Evolutionary conservation across 164 flowering plant species (phyloP).

Genomic region (Umbellularia californica): DNA sequence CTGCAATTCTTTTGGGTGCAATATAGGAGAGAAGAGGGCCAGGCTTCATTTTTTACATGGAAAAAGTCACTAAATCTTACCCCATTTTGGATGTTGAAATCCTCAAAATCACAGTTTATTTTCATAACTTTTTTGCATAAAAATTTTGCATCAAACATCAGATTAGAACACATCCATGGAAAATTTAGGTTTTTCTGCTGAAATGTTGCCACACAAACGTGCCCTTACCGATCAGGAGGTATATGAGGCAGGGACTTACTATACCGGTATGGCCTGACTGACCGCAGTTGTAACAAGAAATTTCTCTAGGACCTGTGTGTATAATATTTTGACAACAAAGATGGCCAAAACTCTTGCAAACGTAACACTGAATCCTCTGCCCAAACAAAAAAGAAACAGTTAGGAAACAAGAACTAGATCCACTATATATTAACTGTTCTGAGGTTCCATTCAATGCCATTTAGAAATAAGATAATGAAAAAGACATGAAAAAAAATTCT

Average conservation of each 20-base stretch:
- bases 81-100: too few relatives aligned
- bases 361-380: conserved; percentile 79
- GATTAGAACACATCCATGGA: too few relatives aligned
- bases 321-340: conserved; percentile 53
- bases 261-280: conserved; percentile 70
- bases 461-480: not conserved
- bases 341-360: conserved; percentile 74
- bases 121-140: not conserved
- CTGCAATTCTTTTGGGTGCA: too few relatives aligned
- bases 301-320: conserved; percentile 31
- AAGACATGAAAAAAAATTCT: not conserved
- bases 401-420: not conserved
- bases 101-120: too few relatives aligned
- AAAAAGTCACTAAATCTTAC: too few relatives aligned
- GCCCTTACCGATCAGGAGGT: not conserved
- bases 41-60: too few relatives aligned
- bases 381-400: conserved; percentile 5
- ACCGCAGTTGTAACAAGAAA: conserved; percentile 91
- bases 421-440: too few relatives aligned
- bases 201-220: too few relatives aligned
- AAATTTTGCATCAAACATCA: not conserved
- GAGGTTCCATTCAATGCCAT: not conserved
- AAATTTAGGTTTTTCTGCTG: too few relatives aligned
- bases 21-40: too few relatives aligned
- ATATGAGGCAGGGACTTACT: conserved; percentile 38